Percentiles rank a stretch among this genome's conserved stretches.
phyloP scores from a whole-genome alignment of 352 stramenopile species.

The Sclerospora graminicola region DNA sequence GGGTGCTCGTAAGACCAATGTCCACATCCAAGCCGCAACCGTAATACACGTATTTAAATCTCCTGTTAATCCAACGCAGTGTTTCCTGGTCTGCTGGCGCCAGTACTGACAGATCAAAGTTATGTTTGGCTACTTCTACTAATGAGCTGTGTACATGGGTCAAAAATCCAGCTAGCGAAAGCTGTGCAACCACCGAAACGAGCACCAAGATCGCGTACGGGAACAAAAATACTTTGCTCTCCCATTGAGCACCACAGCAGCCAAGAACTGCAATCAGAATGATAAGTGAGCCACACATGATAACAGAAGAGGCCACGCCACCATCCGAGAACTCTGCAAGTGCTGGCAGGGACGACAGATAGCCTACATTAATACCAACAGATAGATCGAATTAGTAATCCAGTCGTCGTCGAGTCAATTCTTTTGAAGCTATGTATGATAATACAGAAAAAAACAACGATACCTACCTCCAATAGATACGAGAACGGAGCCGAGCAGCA shows the following conservation, averaged over 20 bases:
- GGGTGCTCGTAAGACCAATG: conserved; percentile 33
- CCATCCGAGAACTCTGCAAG: conserved; percentile 76
- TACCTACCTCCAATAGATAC: conserved; percentile 61
- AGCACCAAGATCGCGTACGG: conserved; percentile 71
- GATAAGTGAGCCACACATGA: conserved; percentile 70
- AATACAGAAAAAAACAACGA: not conserved
- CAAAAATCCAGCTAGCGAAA: conserved; percentile 71
- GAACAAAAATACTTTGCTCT: conserved; percentile 81
- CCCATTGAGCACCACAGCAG: conserved; percentile 76
- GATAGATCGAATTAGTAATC: conserved; percentile 2
- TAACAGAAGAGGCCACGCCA: conserved; percentile 67
- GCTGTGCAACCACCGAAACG: conserved; percentile 67
- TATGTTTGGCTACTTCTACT: conserved; percentile 42
- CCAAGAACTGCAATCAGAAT: conserved; percentile 65
- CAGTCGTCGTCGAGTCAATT: conserved; percentile 1
- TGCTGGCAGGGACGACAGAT: conserved; percentile 70
- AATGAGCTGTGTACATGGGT: conserved; percentile 72
- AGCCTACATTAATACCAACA: conserved; percentile 26
- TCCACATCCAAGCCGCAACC: conserved; percentile 59
- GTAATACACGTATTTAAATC: conserved; percentile 71
- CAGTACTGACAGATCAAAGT: conserved; percentile 63
- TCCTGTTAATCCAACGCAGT: conserved; percentile 65
- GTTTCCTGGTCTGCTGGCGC: conserved; percentile 42
- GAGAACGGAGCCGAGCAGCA: conserved; percentile 70
- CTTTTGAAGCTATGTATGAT: not conserved